Percentiles rank a stretch among this genome's conserved stretches.
phyloP scores from a whole-genome alignment of 805 yeast species.

The Saccharomycodes ludwigii region DNA sequence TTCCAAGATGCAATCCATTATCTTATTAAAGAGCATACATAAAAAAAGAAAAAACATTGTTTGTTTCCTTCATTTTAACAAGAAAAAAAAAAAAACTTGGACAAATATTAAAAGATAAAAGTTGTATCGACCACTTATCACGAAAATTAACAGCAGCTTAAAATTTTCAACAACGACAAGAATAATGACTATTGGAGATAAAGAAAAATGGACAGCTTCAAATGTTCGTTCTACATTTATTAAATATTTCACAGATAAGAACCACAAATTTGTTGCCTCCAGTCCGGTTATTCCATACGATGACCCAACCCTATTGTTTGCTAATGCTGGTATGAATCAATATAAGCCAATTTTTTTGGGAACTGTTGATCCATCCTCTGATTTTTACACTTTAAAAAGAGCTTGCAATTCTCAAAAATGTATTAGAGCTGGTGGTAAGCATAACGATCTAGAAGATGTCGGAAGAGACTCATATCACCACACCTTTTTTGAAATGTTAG shows the following conservation, averaged over 20 bases:
- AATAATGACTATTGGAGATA: too few species aligned
- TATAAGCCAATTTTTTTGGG: constrained; percentile 96
- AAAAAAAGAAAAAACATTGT: too few species aligned
- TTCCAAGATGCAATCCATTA: too few species aligned
- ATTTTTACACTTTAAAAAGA: constrained; percentile 70
- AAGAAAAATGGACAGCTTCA: constrained; percentile 36
- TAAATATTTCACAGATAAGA: constrained; percentile 55
- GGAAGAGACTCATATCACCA: constrained; percentile 98
- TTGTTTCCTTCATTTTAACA: too few species aligned
- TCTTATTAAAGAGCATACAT: too few species aligned
- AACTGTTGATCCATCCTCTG: constrained; percentile 90
- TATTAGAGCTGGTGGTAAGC: constrained; percentile 99
- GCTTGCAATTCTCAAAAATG: constrained; percentile 96
- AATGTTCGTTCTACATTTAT: constrained; percentile 72
- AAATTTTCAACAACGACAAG: too few species aligned
- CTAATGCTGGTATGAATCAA: constrained; percentile 99
- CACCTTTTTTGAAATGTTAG: constrained; percentile 98
- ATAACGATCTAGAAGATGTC: constrained; percentile 94
- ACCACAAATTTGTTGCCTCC: constrained; percentile 77
- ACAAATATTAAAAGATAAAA: too few species aligned
- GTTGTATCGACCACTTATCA: too few species aligned
- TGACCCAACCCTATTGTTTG: constrained; percentile 92
- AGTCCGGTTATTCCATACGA: constrained; percentile 96
- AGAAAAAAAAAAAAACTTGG: too few species aligned
- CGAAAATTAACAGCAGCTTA: too few species aligned